A percentile compares a stretch with the other conserved stretches of the same genome.
Conservation (phyloP, 1,284 basidiomycete species). For the Marasmius tenuissimus region DNA sequence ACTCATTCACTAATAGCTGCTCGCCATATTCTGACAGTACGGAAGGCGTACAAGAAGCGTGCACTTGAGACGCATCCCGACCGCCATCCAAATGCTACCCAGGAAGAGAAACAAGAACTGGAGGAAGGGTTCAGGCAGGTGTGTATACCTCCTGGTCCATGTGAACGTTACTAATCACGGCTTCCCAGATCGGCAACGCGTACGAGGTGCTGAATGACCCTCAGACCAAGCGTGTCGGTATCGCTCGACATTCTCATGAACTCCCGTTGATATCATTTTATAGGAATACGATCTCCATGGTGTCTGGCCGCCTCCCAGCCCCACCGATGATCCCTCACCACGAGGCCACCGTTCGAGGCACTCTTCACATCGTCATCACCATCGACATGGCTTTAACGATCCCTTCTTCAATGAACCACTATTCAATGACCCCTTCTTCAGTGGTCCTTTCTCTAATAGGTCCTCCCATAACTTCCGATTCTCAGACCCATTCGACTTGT, state of each 20-base stretch:
- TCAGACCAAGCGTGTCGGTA: conserved; percentile 41
- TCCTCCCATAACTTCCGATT: conserved; percentile 39
- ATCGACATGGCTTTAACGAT: conserved; percentile 25
- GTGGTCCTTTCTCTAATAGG: conserved; percentile 24
- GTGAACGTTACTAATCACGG: background rate
- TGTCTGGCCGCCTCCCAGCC: conserved; percentile 66
- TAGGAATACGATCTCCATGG: conserved; percentile 71
- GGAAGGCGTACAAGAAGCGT: conserved; percentile 62
- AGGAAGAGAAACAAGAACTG: conserved; percentile 37
- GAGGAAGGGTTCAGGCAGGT: conserved; percentile 50
- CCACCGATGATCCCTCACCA: conserved; percentile 35
- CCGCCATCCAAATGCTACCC: conserved; percentile 37
- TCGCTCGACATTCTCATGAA: background rate
- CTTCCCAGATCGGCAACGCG: conserved; percentile 46
- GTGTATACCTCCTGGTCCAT: conserved; percentile 1
- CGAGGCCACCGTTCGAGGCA: conserved; percentile 15
- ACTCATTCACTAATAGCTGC: background rate
- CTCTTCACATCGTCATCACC: conserved; percentile 22
- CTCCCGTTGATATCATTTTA: background rate
- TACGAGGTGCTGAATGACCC: conserved; percentile 50
- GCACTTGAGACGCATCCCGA: conserved; percentile 63
- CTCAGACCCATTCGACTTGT: conserved; percentile 72
- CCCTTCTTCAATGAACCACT: conserved; percentile 27
- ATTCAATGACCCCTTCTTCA: conserved; percentile 33
- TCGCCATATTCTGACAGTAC: conserved; percentile 40